Evolutionary conservation across 2,329 filamentous ascomycete species (phyloP), one percentile per base, ranked within the genome.

Genomic region (Xylariomycetidae sp.): DNA sequence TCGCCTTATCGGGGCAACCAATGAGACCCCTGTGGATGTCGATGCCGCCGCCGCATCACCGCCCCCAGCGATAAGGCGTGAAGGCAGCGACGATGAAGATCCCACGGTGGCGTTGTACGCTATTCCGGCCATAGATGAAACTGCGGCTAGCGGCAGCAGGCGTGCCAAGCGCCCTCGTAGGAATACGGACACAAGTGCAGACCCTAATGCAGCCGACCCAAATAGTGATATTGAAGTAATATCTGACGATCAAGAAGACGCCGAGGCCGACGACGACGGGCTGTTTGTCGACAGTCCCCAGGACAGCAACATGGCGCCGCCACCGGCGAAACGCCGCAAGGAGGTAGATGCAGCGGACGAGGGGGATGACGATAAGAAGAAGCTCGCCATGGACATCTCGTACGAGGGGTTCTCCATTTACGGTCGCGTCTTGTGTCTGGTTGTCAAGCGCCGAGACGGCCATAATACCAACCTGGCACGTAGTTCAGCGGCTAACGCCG

Each of bases 401-500:
- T 98, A 97, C 62, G 88, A 97, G 52, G 90, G 92, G 7, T 97
- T 97, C 63, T 86, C 84, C 50, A 96, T 98, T 54, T 94, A 95
- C 63, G 88, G 92, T 9, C 84, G 88, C 48, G 88, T 95, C 29
- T 69, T 98, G 16, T 97, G 89, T 60, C 71, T 98, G 38, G 84
- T 98, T 7, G 82, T 98, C 52, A 82, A 80, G 59, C 85, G 83
- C 56, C 80, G 83, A 41, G 82, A 80, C 44, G 72, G 68, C 30
- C 67, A 61, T 46, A 72, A 63, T 45, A 57, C 59, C 29, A 59
- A 36, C 59, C 54, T 33, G 42, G 54, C 35, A 42, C 49, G 42
- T 31, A 53, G 54, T 36, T 33, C 47, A 30, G 49, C 44, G 27
- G 44, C 57, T 31, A 53, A 51, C 32, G 52, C 57, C 32, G 51